phyloP scores from a whole-genome alignment of 768 basidiomycete species.

The Termitomyces sp. region DNA sequence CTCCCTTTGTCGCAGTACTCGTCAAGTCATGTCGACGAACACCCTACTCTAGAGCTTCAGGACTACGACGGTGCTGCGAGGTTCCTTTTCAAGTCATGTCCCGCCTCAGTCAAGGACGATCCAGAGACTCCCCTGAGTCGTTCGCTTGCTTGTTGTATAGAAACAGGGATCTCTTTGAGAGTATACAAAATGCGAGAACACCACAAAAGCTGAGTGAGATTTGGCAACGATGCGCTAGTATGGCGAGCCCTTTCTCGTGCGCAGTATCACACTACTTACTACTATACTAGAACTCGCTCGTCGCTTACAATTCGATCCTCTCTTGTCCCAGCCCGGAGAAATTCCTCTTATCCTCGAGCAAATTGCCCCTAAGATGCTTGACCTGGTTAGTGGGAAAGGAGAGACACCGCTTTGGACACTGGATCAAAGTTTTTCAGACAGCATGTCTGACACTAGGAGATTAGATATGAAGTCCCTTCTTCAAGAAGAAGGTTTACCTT shows the following conservation, averaged over 20 bases:
- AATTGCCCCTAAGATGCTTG: neutral
- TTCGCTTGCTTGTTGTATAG: neutral
- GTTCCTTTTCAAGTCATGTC: neutral
- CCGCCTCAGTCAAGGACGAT: neutral
- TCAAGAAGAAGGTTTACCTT: neutral
- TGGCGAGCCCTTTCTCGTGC: neutral
- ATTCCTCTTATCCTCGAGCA: neutral
- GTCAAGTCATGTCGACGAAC: neutral
- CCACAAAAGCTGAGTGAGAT: neutral
- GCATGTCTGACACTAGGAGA: neutral
- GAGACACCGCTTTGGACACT: neutral
- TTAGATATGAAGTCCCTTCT: neutral
- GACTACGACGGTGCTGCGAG: neutral
- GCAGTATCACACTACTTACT: neutral
- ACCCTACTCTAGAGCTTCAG: neutral
- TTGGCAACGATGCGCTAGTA: neutral
- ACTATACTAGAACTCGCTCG: neutral
- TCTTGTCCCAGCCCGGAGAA: neutral
- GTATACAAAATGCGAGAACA: neutral
- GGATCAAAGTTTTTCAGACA: neutral
- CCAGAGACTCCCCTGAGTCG: neutral
- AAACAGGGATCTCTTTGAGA: neutral
- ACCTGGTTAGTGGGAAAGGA: neutral
- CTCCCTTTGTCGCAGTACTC: too few relatives aligned
- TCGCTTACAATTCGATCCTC: neutral